Evolutionary conservation across 257 asterid species (phyloP).

Genomic region (Nicotiana attenuata): DNA sequence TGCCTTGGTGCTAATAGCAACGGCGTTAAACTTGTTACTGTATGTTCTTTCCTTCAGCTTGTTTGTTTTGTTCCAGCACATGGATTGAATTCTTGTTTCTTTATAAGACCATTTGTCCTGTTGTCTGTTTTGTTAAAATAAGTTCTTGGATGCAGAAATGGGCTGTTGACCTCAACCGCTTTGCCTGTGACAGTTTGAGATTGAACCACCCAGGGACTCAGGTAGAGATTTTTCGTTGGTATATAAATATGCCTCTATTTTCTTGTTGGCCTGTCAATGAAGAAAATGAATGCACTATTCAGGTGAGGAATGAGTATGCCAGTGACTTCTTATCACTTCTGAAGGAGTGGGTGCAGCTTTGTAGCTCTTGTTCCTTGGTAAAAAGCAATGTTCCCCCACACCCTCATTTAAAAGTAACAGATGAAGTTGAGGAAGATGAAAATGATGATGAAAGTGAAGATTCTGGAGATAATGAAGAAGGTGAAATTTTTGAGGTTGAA

Average conservation of each 20-base stretch:
- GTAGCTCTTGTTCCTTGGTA: constrained; percentile 22
- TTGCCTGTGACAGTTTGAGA: constrained; percentile 39
- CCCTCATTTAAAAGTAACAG: not conserved
- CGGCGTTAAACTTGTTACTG: constrained; percentile 75
- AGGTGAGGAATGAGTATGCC: constrained; percentile 44
- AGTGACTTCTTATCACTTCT: constrained; percentile 24
- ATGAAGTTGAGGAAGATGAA: constrained; percentile 4
- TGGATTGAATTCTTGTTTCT: not conserved
- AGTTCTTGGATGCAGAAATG: constrained; percentile 52
- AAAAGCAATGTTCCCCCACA: not conserved
- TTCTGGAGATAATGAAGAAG: constrained; percentile 14
- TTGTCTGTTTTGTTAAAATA: not conserved
- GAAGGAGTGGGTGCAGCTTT: constrained; percentile 38
- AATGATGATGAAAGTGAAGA: constrained; percentile 5
- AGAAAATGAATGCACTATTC: not conserved
- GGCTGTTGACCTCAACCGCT: constrained; percentile 72
- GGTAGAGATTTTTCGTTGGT: constrained; percentile 7
- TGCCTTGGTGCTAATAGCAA: constrained; percentile 65
- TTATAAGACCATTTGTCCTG: not conserved
- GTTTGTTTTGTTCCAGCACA: not conserved
- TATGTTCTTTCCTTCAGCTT: constrained; percentile 25
- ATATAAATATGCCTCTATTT: not conserved
- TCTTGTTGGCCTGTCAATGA: not conserved
- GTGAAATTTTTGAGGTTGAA: constrained; percentile 32
- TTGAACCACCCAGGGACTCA: constrained; percentile 40